Percentiles rank a stretch among this genome's conserved stretches.
These are phyloP conservation scores for Periconia sp. DNA, from an alignment of 2,329 filamentous ascomycete genomes.

Conservation along the genomic window DNA sequence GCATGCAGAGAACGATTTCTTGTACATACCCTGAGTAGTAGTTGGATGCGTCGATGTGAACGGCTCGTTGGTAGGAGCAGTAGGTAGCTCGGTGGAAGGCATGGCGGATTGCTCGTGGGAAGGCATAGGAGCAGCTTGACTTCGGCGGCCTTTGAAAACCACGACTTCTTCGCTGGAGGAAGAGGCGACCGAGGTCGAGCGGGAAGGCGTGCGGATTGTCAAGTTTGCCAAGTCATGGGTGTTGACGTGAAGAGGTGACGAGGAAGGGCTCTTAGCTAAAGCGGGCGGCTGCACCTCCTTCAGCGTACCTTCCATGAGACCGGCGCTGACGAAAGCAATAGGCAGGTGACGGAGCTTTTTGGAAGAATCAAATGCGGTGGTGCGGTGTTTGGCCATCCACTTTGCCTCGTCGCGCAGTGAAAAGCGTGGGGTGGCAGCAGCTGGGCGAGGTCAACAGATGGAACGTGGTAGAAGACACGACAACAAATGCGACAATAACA, in stretches of 20 bases:
- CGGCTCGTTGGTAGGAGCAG: not conserved
- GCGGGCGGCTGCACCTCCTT: conserved; percentile 14
- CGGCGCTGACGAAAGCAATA: conserved; percentile 64
- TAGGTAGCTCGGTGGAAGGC: conserved; percentile 1
- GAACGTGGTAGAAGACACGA: not conserved
- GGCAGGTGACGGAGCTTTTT: conserved; percentile 57
- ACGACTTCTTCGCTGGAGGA: conserved; percentile 73
- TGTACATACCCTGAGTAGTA: too few relatives aligned
- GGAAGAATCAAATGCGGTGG: conserved; percentile 49
- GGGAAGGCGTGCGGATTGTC: conserved; percentile 43
- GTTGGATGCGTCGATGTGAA: not conserved
- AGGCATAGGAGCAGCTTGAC: not conserved
- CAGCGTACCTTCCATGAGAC: conserved; percentile 43
- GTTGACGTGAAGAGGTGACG: conserved; percentile 7
- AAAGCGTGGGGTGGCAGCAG: conserved; percentile 22
- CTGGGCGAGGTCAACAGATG: conserved; percentile 17
- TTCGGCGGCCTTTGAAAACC: conserved; percentile 37
- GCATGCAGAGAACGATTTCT: too few relatives aligned
- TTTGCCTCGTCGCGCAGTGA: conserved; percentile 61
- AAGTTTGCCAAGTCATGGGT: conserved; percentile 32
- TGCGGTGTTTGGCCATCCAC: conserved; percentile 56
- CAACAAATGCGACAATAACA: not conserved
- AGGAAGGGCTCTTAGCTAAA: not conserved
- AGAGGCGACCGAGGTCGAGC: conserved; percentile 23
- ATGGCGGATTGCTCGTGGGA: conserved; percentile 4